phyloP scores from a whole-genome alignment of 163 green algal genomes.

The Coccomyxa subellipsoidea region DNA sequence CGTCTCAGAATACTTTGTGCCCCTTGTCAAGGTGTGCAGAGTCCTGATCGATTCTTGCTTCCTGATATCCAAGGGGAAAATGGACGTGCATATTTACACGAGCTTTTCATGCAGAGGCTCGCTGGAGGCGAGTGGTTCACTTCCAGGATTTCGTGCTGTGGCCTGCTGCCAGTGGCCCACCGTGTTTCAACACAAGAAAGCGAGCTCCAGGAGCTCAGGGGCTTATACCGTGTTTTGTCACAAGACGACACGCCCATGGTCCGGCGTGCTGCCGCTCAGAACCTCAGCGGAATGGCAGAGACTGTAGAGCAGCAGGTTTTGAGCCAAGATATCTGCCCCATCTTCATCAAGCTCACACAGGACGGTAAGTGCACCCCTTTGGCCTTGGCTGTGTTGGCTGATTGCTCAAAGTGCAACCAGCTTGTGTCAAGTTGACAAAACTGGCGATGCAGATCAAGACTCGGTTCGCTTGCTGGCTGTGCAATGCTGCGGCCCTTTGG shows the following conservation, averaged over 20 bases:
- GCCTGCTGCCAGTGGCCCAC: conserved; percentile 88
- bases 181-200: conserved; percentile 27
- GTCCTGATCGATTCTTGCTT: too few species aligned
- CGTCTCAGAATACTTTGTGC: conserved; percentile 79
- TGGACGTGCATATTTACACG: background rate
- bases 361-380: conserved; percentile 62
- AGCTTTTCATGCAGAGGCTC: conserved; percentile 14
- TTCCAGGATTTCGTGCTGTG: conserved; percentile 86
- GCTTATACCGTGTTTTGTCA: conserved; percentile 78
- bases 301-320: conserved; percentile 71
- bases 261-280: conserved; percentile 59
- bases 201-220: conserved; percentile 64
- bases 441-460: conserved; percentile 84
- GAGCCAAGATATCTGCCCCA: conserved; percentile 72
- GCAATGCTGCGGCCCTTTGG: conserved; percentile 85
- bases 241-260: conserved; percentile 99
- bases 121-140: conserved; percentile 96
- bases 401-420: too few species aligned
- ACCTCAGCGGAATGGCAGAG: conserved; percentile 83
- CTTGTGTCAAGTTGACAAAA: background rate
- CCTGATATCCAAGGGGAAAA: too few species aligned
- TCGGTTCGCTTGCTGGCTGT: conserved; percentile 95
- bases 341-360: conserved; percentile 84
- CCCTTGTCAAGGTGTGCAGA: conserved; percentile 75
- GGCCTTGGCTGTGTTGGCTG: background rate